Conservation (phyloP, 257 asterid species). For the Nicotiana tomentosiformis region DNA sequence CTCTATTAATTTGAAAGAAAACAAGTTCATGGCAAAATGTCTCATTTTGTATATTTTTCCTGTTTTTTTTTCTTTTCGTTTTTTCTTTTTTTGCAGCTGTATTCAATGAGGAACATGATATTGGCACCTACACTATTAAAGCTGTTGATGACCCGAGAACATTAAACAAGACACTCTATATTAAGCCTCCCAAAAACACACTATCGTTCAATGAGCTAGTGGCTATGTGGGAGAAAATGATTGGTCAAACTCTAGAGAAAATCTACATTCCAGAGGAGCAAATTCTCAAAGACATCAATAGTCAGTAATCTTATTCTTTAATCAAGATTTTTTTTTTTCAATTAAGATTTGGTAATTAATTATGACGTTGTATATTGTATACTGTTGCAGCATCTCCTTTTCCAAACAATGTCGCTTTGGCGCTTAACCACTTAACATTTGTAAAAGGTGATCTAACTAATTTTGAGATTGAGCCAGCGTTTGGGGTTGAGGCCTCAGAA, state of each 20-base stretch:
- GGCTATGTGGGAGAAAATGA: slow-evolving; percentile 70
- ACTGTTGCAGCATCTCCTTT: slow-evolving; percentile 36
- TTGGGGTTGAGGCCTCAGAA: slow-evolving; percentile 54
- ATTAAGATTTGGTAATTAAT: no score
- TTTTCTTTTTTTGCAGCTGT: slow-evolving; percentile 28
- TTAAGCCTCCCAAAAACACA: slow-evolving; percentile 51
- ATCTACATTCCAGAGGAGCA: slow-evolving; percentile 44
- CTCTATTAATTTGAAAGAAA: no score
- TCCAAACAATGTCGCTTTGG: slow-evolving; percentile 32
- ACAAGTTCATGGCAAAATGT: no score
- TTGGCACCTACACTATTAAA: slow-evolving; percentile 49
- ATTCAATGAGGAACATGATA: slow-evolving; percentile 51
- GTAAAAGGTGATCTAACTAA: slow-evolving; percentile 51
- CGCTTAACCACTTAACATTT: slow-evolving; percentile 41
- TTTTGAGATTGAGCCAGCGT: slow-evolving; percentile 48
- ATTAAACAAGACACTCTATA: slow-evolving; percentile 50
- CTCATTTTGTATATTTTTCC: background rate
- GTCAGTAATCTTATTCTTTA: slow-evolving; percentile 6
- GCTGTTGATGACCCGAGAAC: slow-evolving; percentile 67
- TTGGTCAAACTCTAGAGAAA: slow-evolving; percentile 56
- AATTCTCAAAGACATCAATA: slow-evolving; percentile 45
- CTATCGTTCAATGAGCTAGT: slow-evolving; percentile 49
- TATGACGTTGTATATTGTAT: no score
- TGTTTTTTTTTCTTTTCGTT: background rate
- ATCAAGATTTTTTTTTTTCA: background rate